Percentiles rank a stretch among this genome's conserved stretches.
phyloP scores from a whole-genome alignment of 2,329 filamentous ascomycete species.

The Achaetomium macrosporum region DNA sequence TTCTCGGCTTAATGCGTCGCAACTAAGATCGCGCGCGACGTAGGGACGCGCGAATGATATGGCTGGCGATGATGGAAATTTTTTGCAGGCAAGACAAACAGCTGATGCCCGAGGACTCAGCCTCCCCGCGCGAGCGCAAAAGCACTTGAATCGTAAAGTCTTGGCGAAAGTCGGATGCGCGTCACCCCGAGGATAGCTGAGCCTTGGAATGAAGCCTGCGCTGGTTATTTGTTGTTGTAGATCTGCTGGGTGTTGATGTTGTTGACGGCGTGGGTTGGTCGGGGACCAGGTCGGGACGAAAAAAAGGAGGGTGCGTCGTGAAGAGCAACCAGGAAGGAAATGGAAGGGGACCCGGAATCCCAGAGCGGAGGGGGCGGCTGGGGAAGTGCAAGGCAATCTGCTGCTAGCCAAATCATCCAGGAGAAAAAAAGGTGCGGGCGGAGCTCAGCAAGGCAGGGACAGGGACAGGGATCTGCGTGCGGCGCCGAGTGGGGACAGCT shows the following conservation, averaged over 20 bases:
- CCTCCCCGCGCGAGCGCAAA: constrained; percentile 14
- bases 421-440: constrained; percentile 19
- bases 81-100: constrained; percentile 12
- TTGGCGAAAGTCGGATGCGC: constrained; percentile 17
- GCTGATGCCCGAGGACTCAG: constrained; percentile 5
- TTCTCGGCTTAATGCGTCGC: not conserved
- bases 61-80: constrained; percentile 12
- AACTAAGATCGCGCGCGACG: not conserved
- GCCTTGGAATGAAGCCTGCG: not conserved
- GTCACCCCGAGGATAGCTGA: constrained; percentile 6
- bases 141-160: constrained; percentile 3
- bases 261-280: constrained; percentile 1
- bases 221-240: not conserved
- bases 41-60: not conserved
- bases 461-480: constrained; percentile 14
- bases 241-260: not conserved
- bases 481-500: constrained; percentile 6
- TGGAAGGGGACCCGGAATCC: constrained; percentile 4
- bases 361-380: constrained; percentile 17
- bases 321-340: constrained; percentile 8
- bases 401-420: constrained; percentile 13
- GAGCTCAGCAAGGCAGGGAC: not conserved
- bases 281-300: not conserved
- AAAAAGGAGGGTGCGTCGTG: constrained; percentile 3
- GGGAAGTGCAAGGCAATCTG: constrained; percentile 16